Evolutionary conservation across 2,329 filamentous ascomycete genomes (phyloP).

Genomic region (Bipolaris victoriae): DNA sequence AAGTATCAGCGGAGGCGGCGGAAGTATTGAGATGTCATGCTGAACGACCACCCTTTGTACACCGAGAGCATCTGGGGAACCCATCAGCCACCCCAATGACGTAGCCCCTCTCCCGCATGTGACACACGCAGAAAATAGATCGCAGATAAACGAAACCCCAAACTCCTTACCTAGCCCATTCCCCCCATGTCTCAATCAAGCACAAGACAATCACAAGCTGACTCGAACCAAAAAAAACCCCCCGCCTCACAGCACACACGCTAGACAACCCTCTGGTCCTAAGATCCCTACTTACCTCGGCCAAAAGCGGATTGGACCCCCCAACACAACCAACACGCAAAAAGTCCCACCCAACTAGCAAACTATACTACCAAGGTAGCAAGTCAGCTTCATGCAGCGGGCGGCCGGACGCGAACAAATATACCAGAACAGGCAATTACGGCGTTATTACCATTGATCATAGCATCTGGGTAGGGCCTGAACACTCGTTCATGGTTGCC

Average conservation of each 20-base stretch:
- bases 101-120: neutral
- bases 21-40: neutral
- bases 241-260: neutral
- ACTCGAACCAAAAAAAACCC: neutral
- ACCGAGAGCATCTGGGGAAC: constrained; percentile 1
- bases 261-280: neutral
- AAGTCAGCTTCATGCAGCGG: too few relatives aligned
- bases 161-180: too few relatives aligned
- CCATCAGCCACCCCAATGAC: neutral
- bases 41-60: neutral
- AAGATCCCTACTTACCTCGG: too few relatives aligned
- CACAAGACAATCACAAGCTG: neutral
- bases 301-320: too few relatives aligned
- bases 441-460: neutral
- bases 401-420: too few relatives aligned
- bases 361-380: too few relatives aligned
- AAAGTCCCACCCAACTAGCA: too few relatives aligned
- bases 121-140: neutral
- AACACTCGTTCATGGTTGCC: too few relatives aligned
- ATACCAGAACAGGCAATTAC: neutral
- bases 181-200: too few relatives aligned
- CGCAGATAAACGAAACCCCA: neutral
- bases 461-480: constrained; percentile 3
- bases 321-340: too few relatives aligned
- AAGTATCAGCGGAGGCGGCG: neutral